phyloP scores from a whole-genome alignment of 1,284 basidiomycete genomes.

The Marasmius oreades region DNA sequence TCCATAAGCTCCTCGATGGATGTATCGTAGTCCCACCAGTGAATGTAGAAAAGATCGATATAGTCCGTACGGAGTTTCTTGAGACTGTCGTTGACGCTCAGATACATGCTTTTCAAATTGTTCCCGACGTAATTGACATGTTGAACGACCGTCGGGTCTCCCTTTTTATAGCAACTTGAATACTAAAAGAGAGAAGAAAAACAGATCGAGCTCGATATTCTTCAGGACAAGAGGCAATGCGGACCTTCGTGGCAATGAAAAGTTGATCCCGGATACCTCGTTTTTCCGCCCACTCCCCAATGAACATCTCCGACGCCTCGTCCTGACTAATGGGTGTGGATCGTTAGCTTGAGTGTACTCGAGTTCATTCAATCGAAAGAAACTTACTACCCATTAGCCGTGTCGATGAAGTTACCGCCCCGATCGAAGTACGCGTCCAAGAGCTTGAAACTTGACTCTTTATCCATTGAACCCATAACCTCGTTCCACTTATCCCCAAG shows the following conservation, averaged over 20 bases:
- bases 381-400: constrained; percentile 42
- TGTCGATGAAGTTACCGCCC: constrained; percentile 58
- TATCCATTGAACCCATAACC: constrained; percentile 36
- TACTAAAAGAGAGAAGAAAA: constrained; percentile 22
- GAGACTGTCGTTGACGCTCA: not conserved
- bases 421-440: constrained; percentile 45
- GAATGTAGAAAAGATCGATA: not conserved
- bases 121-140: constrained; percentile 1
- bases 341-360: not conserved
- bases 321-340: too few species aligned
- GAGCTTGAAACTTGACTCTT: constrained; percentile 40
- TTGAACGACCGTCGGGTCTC: constrained; percentile 16
- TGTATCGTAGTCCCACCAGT: constrained; percentile 1
- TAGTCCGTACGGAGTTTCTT: not conserved
- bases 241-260: constrained; percentile 52
- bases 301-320: constrained; percentile 47
- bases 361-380: not conserved
- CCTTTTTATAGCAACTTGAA: constrained; percentile 25
- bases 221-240: not conserved
- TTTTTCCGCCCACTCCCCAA: constrained; percentile 54
- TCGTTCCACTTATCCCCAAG: constrained; percentile 37
- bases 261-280: constrained; percentile 50
- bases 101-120: not conserved
- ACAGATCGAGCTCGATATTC: not conserved
- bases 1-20: not conserved